These are phyloP conservation scores for Penicillium tannophilum DNA, from an alignment of 495 filamentous ascomycete genomes.

Conservation along the genomic window DNA sequence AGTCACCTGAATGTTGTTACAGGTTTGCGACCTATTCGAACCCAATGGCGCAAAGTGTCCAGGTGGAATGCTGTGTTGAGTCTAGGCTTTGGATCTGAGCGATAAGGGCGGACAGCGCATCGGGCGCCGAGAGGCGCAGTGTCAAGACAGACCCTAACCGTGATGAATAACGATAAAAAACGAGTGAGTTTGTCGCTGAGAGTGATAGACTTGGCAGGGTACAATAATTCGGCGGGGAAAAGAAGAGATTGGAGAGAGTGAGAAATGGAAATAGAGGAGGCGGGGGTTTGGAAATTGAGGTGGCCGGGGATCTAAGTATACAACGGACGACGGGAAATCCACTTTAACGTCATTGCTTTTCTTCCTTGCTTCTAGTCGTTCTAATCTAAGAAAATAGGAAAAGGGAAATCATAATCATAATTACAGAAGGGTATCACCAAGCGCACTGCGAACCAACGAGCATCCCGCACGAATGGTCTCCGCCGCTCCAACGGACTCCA, in stretches of 20 bases:
- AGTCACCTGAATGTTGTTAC: neutral
- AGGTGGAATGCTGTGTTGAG: neutral
- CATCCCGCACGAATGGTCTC: slow-evolving; percentile 92
- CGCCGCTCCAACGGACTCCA: slow-evolving; percentile 73
- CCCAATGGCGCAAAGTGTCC: neutral
- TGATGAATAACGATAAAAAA: neutral
- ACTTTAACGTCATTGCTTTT: slow-evolving; percentile 2
- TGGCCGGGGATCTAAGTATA: slow-evolving; percentile 32
- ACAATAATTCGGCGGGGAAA: neutral
- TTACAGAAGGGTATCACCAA: slow-evolving; percentile 87
- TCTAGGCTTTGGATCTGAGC: slow-evolving; percentile 9
- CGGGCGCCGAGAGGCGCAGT: slow-evolving; percentile 24
- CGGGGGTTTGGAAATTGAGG: slow-evolving; percentile 31
- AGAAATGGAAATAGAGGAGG: slow-evolving; percentile 8
- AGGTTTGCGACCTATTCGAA: neutral
- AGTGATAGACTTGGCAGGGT: slow-evolving; percentile 5
- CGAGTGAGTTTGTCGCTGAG: neutral
- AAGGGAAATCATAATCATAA: slow-evolving; percentile 10
- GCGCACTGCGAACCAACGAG: slow-evolving; percentile 84
- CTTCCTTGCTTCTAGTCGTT: slow-evolving; percentile 10
- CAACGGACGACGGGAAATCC: neutral
- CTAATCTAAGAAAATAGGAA: neutral
- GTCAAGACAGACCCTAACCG: slow-evolving; percentile 1
- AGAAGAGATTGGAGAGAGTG: slow-evolving; percentile 3
- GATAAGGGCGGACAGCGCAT: slow-evolving; percentile 32